phyloP scores from a whole-genome alignment of 257 asterid species.

The Scutellaria galericulata region DNA sequence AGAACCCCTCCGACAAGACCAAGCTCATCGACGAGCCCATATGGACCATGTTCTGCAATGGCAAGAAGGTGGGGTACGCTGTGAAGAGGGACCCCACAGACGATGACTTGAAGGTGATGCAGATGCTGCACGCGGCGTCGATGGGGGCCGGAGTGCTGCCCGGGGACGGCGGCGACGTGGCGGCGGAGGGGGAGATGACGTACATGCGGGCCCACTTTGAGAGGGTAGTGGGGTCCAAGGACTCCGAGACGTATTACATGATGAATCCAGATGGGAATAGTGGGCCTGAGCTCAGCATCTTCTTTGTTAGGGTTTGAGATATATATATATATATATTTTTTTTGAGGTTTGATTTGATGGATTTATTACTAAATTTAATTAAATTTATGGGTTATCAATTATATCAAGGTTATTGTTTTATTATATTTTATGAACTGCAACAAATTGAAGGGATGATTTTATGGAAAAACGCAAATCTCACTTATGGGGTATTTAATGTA shows the following conservation, averaged over 20 bases:
- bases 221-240: constrained; percentile 77
- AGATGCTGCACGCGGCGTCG: constrained; percentile 68
- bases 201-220: constrained; percentile 88
- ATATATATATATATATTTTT: no score
- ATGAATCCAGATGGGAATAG: constrained; percentile 86
- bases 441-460: no score
- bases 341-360: no score
- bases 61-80: constrained; percentile 77
- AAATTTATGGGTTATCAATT: no score
- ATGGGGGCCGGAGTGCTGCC: constrained; percentile 96
- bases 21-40: constrained; percentile 82
- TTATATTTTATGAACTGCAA: no score
- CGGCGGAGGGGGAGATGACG: constrained; percentile 67
- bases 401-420: no score
- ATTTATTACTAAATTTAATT: no score
- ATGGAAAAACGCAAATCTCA: no score
- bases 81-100: constrained; percentile 77
- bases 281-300: constrained; percentile 86
- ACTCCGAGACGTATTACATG: constrained; percentile 91
- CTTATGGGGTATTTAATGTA: no score
- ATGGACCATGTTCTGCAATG: constrained; percentile 87
- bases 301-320: constrained; percentile 61
- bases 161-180: constrained; percentile 26
- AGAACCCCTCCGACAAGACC: constrained; percentile 56
- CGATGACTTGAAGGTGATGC: constrained; percentile 75